Conservation (phyloP, 2,329 filamentous ascomycete species). For the Acephala macrosclerotiorum region DNA sequence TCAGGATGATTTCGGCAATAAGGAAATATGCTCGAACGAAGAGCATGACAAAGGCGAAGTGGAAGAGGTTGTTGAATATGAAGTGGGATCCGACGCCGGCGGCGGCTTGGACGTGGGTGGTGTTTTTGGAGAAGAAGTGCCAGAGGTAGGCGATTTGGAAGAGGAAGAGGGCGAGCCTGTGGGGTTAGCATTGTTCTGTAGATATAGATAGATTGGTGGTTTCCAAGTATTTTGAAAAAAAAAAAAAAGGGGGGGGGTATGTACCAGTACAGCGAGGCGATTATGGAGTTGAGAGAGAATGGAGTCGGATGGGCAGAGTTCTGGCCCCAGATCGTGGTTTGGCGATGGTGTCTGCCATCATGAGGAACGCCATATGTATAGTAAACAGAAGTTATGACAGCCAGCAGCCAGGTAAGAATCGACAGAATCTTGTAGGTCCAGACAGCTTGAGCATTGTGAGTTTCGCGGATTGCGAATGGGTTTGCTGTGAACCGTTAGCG, state of each 20-base stretch:
- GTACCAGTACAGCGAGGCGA: slow-evolving; percentile 79
- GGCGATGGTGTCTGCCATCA: slow-evolving; percentile 64
- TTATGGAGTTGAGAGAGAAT: slow-evolving; percentile 75
- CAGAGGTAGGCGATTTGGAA: slow-evolving; percentile 79
- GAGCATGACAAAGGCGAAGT: slow-evolving; percentile 83
- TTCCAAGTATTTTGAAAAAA: not conserved
- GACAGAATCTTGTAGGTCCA: slow-evolving; percentile 79
- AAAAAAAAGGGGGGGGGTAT: slow-evolving; percentile 21
- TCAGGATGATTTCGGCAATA: slow-evolving; percentile 77
- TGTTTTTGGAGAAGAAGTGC: slow-evolving; percentile 75
- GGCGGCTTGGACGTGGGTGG: slow-evolving; percentile 69
- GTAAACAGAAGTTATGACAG: slow-evolving; percentile 76
- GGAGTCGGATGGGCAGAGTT: slow-evolving; percentile 72
- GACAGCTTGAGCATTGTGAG: slow-evolving; percentile 67
- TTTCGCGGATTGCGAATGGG: slow-evolving; percentile 76
- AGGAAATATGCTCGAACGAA: slow-evolving; percentile 80
- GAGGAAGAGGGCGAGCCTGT: slow-evolving; percentile 75
- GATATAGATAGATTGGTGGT: not conserved
- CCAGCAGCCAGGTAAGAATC: slow-evolving; percentile 75
- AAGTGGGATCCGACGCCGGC: slow-evolving; percentile 85
- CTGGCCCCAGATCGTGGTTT: slow-evolving; percentile 75
- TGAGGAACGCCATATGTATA: slow-evolving; percentile 70
- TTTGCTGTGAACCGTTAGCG: slow-evolving; percentile 61
- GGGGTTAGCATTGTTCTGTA: not conserved
- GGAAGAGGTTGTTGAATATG: slow-evolving; percentile 83